Evolutionary conservation across 2,329 filamentous ascomycete species (phyloP).

Genomic region (Trichophaea hybrida): DNA sequence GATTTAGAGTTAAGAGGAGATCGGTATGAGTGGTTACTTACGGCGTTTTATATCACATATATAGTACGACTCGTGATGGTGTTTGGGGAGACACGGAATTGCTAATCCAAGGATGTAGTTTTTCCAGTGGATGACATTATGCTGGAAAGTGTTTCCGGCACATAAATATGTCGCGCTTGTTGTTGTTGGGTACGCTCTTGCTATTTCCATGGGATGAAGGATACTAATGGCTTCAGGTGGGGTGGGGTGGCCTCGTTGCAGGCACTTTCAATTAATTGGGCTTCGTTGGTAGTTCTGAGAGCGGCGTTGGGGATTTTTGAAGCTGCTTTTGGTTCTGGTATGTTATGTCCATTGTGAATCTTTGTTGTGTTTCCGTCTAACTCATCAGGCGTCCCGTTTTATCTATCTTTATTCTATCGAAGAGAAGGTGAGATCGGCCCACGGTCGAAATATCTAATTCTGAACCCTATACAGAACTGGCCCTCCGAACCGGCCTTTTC

Average conservation of each 20-base stretch:
- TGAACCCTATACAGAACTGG: constrained; percentile 47
- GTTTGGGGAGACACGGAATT: neutral
- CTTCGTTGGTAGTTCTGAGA: constrained; percentile 40
- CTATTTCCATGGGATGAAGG: neutral
- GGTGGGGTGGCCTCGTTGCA: constrained; percentile 11
- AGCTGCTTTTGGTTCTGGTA: constrained; percentile 42
- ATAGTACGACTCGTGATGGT: constrained; percentile 31
- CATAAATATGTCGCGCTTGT: constrained; percentile 40
- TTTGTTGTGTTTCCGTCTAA: constrained; percentile 14
- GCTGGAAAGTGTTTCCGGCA: constrained; percentile 47
- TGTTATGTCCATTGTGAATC: constrained; percentile 19
- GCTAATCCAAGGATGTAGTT: constrained; percentile 17
- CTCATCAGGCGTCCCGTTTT: constrained; percentile 45
- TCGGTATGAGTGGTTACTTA: constrained; percentile 47
- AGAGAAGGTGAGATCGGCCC: constrained; percentile 30
- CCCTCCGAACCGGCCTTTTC: constrained; percentile 72
- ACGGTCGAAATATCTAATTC: constrained; percentile 23
- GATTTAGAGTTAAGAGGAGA: constrained; percentile 41
- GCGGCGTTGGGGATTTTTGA: constrained; percentile 48
- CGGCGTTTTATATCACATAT: constrained; percentile 49
- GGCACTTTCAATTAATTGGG: constrained; percentile 25
- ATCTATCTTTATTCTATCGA: constrained; percentile 50
- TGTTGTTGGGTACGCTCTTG: constrained; percentile 27
- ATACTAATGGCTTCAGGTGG: neutral
- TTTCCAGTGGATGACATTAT: constrained; percentile 51